phyloP scores from a whole-genome alignment of 176 grass and related monocot genomes.

The Oryza australiensis region DNA sequence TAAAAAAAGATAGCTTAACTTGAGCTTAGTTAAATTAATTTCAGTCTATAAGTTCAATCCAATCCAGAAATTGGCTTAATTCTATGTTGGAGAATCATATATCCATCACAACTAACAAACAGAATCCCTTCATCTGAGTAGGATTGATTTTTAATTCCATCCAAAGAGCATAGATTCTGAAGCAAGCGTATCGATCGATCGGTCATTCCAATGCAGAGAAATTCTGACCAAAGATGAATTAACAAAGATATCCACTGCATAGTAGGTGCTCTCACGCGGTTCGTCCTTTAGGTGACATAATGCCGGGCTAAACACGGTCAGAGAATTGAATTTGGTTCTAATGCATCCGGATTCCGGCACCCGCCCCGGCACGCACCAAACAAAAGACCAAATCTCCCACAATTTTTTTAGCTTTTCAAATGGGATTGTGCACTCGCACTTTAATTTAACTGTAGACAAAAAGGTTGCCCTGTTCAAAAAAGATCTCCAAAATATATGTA shows the following conservation, averaged over 20 bases:
- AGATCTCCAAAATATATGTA: not conserved
- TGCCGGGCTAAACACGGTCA: slow-evolving; percentile 46
- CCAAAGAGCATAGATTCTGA: not conserved
- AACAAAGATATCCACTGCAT: not conserved
- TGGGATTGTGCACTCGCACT: not conserved
- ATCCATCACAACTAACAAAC: not conserved
- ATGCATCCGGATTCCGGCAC: slow-evolving; percentile 12
- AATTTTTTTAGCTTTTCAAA: not conserved
- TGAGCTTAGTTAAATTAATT: no score
- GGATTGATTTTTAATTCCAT: not conserved
- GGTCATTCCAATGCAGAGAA: not conserved
- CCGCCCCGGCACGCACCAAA: slow-evolving; percentile 22
- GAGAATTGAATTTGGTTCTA: slow-evolving; percentile 31
- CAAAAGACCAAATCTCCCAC: not conserved
- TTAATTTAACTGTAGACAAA: not conserved
- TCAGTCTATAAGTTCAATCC: not conserved
- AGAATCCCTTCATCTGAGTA: not conserved
- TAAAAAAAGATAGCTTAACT: no score
- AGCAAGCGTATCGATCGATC: not conserved
- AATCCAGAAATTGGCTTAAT: not conserved
- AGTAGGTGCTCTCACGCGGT: slow-evolving; percentile 31
- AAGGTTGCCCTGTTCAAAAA: not conserved
- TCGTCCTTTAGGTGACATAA: slow-evolving; percentile 47
- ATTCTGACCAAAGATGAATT: not conserved
- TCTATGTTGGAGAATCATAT: not conserved